phyloP scores from a whole-genome alignment of 2,329 filamentous ascomycete species.

The Verticillium klebahnii region DNA sequence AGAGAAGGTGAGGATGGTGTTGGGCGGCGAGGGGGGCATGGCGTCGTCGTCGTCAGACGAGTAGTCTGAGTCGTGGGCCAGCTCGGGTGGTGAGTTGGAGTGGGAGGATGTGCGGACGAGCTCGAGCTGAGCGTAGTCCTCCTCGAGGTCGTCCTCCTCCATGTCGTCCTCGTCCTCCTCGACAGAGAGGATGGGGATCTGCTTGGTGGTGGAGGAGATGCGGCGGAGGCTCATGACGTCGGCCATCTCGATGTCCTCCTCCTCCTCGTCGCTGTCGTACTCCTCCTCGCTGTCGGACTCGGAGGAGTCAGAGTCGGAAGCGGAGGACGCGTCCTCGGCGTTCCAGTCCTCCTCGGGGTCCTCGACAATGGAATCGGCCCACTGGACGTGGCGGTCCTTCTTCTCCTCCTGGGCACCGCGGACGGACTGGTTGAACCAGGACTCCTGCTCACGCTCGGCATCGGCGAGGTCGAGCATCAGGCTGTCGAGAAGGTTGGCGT shows the following conservation, averaged over 20 bases:
- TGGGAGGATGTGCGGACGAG: constrained; percentile 67
- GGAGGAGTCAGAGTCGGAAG: constrained; percentile 35
- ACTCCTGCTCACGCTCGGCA: constrained; percentile 91
- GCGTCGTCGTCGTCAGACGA: constrained; percentile 66
- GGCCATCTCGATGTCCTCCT: constrained; percentile 55
- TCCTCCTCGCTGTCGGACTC: constrained; percentile 39
- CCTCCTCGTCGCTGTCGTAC: constrained; percentile 45
- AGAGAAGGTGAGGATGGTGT: constrained; percentile 53
- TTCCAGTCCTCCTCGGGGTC: constrained; percentile 56
- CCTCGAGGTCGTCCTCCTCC: constrained; percentile 52
- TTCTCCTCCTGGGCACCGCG: constrained; percentile 52
- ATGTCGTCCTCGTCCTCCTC: constrained; percentile 35
- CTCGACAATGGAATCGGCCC: constrained; percentile 70
- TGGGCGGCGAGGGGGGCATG: constrained; percentile 67
- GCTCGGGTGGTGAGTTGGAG: constrained; percentile 62
- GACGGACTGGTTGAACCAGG: constrained; percentile 96
- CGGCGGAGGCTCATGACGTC: constrained; percentile 42
- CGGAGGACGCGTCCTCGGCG: constrained; percentile 32
- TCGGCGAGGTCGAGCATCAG: constrained; percentile 90
- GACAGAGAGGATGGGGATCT: constrained; percentile 26
- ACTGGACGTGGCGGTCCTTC: constrained; percentile 70
- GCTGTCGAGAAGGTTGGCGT: constrained; percentile 95
- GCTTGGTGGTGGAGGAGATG: constrained; percentile 32
- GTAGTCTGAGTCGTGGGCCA: constrained; percentile 64
- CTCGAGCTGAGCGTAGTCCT: constrained; percentile 61